A percentile compares a stretch with the other conserved stretches of the same genome.
Evolutionary conservation across 2,329 filamentous ascomycete species (phyloP).

Genomic region (Pleoardoris graminearum): DNA sequence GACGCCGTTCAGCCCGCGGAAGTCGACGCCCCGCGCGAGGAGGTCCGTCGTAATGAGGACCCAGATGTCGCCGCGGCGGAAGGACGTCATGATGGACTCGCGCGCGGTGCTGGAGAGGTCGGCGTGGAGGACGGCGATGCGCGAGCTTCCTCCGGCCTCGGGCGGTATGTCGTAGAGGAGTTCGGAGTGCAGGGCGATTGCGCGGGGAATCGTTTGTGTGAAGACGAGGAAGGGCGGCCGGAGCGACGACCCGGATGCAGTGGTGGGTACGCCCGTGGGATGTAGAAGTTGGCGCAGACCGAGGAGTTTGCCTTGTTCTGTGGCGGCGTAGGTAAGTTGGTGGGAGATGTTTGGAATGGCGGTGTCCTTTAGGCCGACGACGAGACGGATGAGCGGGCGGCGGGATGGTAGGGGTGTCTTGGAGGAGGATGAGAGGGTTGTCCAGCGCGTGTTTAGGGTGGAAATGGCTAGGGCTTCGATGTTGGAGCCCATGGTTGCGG

Average conservation of each 20-base stretch:
- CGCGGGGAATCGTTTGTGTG: conserved; percentile 91
- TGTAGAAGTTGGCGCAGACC: conserved; percentile 87
- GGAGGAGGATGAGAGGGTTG: conserved; percentile 39
- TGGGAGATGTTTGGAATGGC: conserved; percentile 91
- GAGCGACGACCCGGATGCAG: conserved; percentile 56
- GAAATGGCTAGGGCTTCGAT: conserved; percentile 77
- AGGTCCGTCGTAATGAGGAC: conserved; percentile 95
- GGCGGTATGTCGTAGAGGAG: conserved; percentile 92
- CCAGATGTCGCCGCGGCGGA: conserved; percentile 93
- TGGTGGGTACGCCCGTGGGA: conserved; percentile 65
- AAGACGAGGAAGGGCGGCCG: conserved; percentile 93
- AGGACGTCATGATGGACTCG: conserved; percentile 81
- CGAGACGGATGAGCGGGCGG: conserved; percentile 71
- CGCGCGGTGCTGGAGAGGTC: conserved; percentile 77
- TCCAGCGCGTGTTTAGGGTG: conserved; percentile 54
- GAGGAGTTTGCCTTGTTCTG: conserved; percentile 90
- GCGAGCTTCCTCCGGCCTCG: conserved; percentile 78
- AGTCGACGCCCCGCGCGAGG: conserved; percentile 88
- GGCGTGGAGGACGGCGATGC: conserved; percentile 89
- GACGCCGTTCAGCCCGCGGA: conserved; percentile 91
- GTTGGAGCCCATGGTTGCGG: conserved; percentile 93
- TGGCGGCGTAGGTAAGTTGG: conserved; percentile 86
- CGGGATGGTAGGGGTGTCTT: conserved; percentile 40
- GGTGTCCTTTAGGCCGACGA: conserved; percentile 95
- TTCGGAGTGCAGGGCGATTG: conserved; percentile 83